Evolutionary conservation across 495 filamentous ascomycete genomes (phyloP), one percentile per base, ranked within the genome.

Genomic region (Talaromyces proteolyticus): DNA sequence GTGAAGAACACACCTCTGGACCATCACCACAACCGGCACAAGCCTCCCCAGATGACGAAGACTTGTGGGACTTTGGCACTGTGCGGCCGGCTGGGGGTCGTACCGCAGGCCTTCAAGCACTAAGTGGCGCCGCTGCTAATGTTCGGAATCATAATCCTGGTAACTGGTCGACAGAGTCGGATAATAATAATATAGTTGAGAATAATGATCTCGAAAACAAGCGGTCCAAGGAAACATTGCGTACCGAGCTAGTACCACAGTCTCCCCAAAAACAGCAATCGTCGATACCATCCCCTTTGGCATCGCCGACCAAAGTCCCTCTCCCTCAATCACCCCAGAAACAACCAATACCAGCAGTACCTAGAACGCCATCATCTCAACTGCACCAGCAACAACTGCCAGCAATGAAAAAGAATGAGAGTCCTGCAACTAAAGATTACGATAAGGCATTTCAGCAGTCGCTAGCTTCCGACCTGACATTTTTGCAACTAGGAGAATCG

Each of bases 11-110:
- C 3, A 12, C 29, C 3, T 24, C 14, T 16, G 62, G 80, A 10
- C 64, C 73, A 6, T 44, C 61, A 5, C 50, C 58, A 1, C 52
- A 52, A 16, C 22, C 53, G 24, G 24, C 52, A 22, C 47, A 51
- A 16, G 43, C 52, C 0, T 64, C 65, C 25, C 65, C 70, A 26
- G 62, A 70, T 7, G 68, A 75, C 19, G 80, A 91, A 44, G 89
- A 95, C 62, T 80, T 95, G 52, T 96, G 91, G 91, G 91, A 96
- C 66, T 96, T 96, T 73, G 91, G 91, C 20, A 96, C 91, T 2
- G 86, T 95, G 42, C 76, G 89, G 39, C 82, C 91, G 23, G 81
- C 77, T 19, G 79, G 75, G 43, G 78, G 76, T 24, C 72, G 84
- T 59, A 74, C 70, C 20, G 55, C 55, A 6, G 81, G 68, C 10